Evolutionary conservation across 2,329 filamentous ascomycete genomes (phyloP), one percentile per base, ranked within the genome.

Genomic region (Colletotrichum sp.): DNA sequence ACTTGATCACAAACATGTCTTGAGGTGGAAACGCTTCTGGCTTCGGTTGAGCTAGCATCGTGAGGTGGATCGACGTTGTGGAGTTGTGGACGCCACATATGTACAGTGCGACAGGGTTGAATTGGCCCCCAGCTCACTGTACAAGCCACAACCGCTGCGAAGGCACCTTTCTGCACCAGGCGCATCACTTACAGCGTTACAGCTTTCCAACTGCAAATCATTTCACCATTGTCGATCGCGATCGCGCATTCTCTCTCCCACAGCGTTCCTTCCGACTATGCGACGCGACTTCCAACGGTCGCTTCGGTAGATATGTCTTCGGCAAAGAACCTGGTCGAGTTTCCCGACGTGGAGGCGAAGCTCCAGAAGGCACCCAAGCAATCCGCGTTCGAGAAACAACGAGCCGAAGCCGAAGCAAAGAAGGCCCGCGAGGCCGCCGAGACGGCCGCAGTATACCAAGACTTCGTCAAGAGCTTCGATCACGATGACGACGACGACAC

Each of bases 361-460:
- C 92, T 97, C 67, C 92, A 94, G 72, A 95, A 95, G 65, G 92
- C 95, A 0, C 90, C 93, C 77, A 97, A 96, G 85, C 95, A 97
- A 82, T 98, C 95, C 24, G 90, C 94, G 30, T 98, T 98, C 83
- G 96, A 98, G 86, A 93, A 93, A 80, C 95, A 98, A 83, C 95
- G 95, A 84, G 95, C 95, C 75, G 95, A 98, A 83, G 95, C 95
- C 72, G 95, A 98, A 87, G 95, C 95, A 28, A 98, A 98, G 86
- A 93, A 95, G 75, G 90, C 92, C 79, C 91, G 95, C 79, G 96
- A 98, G 84, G 94, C 94, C 81, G 95, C 94, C 79, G 96, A 98
- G 85, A 98, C 95, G 8, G 95, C 94, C 26, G 95, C 95, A 28
- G 95, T 96, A 1, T 95, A 96, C 83, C 92, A 95, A 79, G 95